Base-by-base conservation (phyloP, 495 filamentous ascomycete genomes). In the Penicilliopsis zonata region DNA sequence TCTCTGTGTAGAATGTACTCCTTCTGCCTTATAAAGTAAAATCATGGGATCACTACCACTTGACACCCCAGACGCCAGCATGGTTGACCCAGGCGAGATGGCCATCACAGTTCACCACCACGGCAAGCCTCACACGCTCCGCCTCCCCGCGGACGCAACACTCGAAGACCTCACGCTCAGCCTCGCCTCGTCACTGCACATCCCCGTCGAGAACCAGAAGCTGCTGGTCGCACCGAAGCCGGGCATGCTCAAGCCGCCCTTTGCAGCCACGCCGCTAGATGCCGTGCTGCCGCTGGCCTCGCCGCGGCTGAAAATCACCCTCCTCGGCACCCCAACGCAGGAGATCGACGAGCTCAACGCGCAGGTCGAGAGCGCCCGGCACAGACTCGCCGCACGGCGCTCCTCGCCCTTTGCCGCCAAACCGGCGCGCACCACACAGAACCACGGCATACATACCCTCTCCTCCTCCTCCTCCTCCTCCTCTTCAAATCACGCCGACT, bases 171-270 rank as follows among this genome's bases (percentile, higher is more conserved):
- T 90, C 38, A 65, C 72, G 16, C 34, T 57, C 31, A 43, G 49
- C 16, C 67, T 82, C 40, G 51, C 73, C 30, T 42, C 49, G 15
- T 49, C 43, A 17, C 64, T 87, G 18, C 67, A 66, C 33, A 78
- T 90, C 36, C 78, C 82, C 3, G 40, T 57, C 15, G 43, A 62
- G 7, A 78, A 86, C 55, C 83, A 87, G 50, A 87, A 86, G 46
- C 65, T 83, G 52, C 72, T 87, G 49, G 71, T 80, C 42, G 61
- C 77, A 4, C 67, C 80, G 9, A 76, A 80, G 47, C 63, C 74
- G 31, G 77, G 81, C 24, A 55, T 82, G 33, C 63, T 77, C 25
- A 80, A 78, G 42, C 61, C 71, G 1, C 76, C 80, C 6, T 78
- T 82, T 56, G 57, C 66, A 36, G 28, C 55, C 33, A 52, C 41